Evolutionary conservation across 176 grass and related monocot species (phyloP).

Genomic region (Aegilops sharonensis): DNA sequence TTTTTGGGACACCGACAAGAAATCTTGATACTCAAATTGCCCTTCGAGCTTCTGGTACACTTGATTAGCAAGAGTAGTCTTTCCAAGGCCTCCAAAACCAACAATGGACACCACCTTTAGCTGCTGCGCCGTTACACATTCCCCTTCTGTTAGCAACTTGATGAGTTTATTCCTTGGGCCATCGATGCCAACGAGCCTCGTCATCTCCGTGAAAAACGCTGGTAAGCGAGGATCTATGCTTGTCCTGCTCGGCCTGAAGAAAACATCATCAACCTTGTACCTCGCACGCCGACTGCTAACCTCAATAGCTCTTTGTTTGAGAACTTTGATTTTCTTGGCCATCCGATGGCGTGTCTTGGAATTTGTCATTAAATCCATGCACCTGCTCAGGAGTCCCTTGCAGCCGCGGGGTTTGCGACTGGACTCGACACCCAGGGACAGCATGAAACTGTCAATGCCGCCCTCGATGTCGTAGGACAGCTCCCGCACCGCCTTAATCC

Average conservation of each 20-base stretch:
- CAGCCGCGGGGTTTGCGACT: slow-evolving; percentile 5
- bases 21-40: slow-evolving; percentile 17
- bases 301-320: slow-evolving; percentile 7
- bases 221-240: slow-evolving; percentile 18
- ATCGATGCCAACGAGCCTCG: neutral
- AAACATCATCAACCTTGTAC: slow-evolving; percentile 18
- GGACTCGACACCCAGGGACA: neutral
- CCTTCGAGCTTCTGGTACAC: slow-evolving; percentile 14
- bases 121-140: neutral
- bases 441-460: slow-evolving; percentile 10
- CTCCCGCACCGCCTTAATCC: slow-evolving; percentile 22
- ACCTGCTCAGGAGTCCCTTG: neutral
- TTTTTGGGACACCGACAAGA: slow-evolving; percentile 21
- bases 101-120: slow-evolving; percentile 16
- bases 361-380: slow-evolving; percentile 9
- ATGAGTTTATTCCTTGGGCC: slow-evolving; percentile 14
- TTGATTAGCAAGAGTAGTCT: slow-evolving; percentile 20
- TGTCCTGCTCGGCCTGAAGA: neutral
- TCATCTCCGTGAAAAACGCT: neutral
- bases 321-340: slow-evolving; percentile 10
- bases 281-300: slow-evolving; percentile 9
- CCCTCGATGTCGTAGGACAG: slow-evolving; percentile 22
- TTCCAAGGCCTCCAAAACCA: slow-evolving; percentile 25
- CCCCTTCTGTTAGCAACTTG: slow-evolving; percentile 12
- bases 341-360: slow-evolving; percentile 11